Conservation (phyloP, 1,284 basidiomycete species). For the Xerocomus amazonicus region DNA sequence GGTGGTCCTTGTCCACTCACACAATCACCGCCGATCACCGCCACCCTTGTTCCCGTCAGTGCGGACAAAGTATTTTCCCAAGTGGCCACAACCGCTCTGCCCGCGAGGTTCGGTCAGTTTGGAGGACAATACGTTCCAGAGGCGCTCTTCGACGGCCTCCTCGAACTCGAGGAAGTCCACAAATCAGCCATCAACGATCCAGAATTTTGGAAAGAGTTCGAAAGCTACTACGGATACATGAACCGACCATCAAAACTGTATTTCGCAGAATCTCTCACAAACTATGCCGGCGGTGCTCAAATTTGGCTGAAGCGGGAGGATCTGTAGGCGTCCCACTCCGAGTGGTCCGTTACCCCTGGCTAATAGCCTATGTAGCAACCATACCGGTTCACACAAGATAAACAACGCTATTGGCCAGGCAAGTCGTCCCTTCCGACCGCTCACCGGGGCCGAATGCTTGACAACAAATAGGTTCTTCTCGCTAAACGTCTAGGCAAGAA, state of each 20-base stretch:
- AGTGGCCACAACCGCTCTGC: constrained; percentile 42
- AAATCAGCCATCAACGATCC: constrained; percentile 85
- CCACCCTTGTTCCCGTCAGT: constrained; percentile 41
- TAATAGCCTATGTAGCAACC: constrained; percentile 56
- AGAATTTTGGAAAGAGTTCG: constrained; percentile 91
- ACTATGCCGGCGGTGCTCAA: constrained; percentile 61
- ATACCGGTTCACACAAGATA: constrained; percentile 97
- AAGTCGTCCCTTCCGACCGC: constrained; percentile 11
- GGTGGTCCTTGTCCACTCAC: constrained; percentile 47
- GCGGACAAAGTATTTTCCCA: constrained; percentile 10
- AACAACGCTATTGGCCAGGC: constrained; percentile 93
- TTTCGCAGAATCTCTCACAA: constrained; percentile 54
- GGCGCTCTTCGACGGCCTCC: constrained; percentile 85
- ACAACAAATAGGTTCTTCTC: constrained; percentile 69
- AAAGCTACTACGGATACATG: constrained; percentile 80
- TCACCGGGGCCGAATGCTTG: not conserved
- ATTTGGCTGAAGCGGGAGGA: constrained; percentile 99
- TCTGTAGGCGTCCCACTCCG: constrained; percentile 48
- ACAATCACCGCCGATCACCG: constrained; percentile 34
- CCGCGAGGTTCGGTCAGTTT: constrained; percentile 89
- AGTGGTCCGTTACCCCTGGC: not conserved
- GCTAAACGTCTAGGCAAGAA: constrained; percentile 92
- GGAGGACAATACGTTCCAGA: constrained; percentile 98
- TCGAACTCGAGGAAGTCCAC: constrained; percentile 91
- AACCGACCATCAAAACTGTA: constrained; percentile 36